These are phyloP conservation scores for Meyerozyma guilliermondii DNA, from an alignment of 1,139 yeast genomes.

Conservation along the genomic window DNA sequence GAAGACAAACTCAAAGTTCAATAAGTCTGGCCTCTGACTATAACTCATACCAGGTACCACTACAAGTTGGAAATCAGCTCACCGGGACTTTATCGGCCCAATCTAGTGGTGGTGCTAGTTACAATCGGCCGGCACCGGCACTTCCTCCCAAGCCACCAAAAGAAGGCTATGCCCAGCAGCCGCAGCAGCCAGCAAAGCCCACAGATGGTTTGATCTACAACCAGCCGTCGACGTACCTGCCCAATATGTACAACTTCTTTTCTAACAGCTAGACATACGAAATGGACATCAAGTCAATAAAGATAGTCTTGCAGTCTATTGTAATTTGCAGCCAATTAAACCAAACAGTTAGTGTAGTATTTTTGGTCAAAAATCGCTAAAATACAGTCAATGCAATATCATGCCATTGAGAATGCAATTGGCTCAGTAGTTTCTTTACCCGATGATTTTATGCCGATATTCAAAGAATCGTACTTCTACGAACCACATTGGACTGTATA, in stretches of 20 bases:
- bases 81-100: neutral
- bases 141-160: constrained; percentile 16
- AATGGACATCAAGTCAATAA: neutral
- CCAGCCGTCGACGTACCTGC: constrained; percentile 45
- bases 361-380: no score
- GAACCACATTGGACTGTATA: no score
- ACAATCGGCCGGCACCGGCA: constrained; percentile 11
- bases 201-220: constrained; percentile 32
- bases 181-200: constrained; percentile 6
- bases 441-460: no score
- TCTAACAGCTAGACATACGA: constrained; percentile 6
- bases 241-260: constrained; percentile 44
- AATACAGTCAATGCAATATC: no score
- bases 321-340: neutral
- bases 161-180: neutral
- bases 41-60: neutral
- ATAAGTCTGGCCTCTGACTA: neutral
- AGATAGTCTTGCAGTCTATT: neutral
- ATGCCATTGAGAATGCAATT: no score
- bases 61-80: neutral
- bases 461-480: no score
- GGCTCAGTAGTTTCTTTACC: no score
- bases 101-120: neutral
- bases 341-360: no score
- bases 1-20: neutral